Conservation (phyloP, 345 rosid genomes). For the Salix viminalis region DNA sequence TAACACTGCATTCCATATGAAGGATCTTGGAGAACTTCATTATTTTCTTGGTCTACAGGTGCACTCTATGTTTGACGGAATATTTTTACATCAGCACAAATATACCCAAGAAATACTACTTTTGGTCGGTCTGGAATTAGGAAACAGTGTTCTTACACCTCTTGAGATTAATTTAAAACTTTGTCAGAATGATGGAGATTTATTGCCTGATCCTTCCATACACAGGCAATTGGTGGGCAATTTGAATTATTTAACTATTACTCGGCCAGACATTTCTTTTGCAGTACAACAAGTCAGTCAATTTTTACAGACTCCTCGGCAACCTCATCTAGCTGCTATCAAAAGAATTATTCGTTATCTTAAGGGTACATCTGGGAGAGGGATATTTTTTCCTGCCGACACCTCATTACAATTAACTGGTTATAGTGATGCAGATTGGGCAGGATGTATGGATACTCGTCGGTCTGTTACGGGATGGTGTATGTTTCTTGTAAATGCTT, state of each 20-base stretch:
- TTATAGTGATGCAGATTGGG: not conserved
- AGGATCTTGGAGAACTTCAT: not conserved
- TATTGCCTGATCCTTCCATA: not conserved
- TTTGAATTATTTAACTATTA: not conserved
- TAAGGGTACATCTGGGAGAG: not conserved
- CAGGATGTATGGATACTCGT: not conserved
- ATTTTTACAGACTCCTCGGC: not conserved
- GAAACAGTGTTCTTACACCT: too few relatives aligned
- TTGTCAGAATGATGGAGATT: not conserved
- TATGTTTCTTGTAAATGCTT: conserved; percentile 1
- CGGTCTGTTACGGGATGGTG: not conserved
- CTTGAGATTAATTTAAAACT: not conserved
- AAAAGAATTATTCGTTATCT: not conserved
- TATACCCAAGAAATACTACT: too few relatives aligned
- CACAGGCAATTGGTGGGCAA: not conserved
- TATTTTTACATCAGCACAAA: not conserved
- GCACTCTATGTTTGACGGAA: not conserved
- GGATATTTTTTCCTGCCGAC: not conserved
- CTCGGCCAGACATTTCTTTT: too few relatives aligned
- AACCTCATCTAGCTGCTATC: not conserved
- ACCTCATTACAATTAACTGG: not conserved
- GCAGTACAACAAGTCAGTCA: too few relatives aligned
- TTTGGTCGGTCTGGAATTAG: too few relatives aligned
- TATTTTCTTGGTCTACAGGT: not conserved
- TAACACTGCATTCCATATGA: not conserved